Evolutionary conservation across 768 basidiomycete genomes (phyloP), one percentile per base, ranked within the genome.

Genomic region (Tricholoma terreum): DNA sequence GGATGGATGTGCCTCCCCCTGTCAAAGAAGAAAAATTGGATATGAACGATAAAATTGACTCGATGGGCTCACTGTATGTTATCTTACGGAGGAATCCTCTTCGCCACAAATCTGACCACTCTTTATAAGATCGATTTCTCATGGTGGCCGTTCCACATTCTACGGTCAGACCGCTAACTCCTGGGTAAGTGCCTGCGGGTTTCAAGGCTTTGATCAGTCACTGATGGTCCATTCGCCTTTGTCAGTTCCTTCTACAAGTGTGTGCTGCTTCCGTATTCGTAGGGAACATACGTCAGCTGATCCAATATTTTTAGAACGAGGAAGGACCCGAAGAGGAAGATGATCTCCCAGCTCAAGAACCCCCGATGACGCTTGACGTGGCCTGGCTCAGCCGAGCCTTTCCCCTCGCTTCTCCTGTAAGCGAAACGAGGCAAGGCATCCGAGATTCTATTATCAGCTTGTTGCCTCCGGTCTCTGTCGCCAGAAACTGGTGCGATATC

Each of bases 81-180:
- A 21, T 54, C 49, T 62, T 58, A 51, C 12, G 1, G 21, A 19
- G n/a, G 2, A 42, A 42, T 17, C 40, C 30, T 30, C 52, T 58
- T 54, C 54, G 60, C 52, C 56, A 56, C 63, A 58, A 55, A 42
- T 30, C 54, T 65, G 21, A 48, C 58, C 50, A 17, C 43, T 33
- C 10, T 40, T 61, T 58, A 31, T 12, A 53, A 87, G 86, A 58
- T 83, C 84, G 40, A 83, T 89, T 56, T 83, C 83, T 7, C 80
- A 84, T 56, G 77, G 77, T 21, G 86, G 85, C 24, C 79, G 82
- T 45, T 80, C 84, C 5, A 84, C 81, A 31, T 89, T 87, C 68
- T 87, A 80, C 67, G 86, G 86, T 21, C 77, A 77, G 53, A 79
- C 84, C 24, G 85, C 86, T 22, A 89, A 84, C 65, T 84, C 86